Base-by-base conservation (phyloP, 2,329 filamentous ascomycete genomes). In the Cryphonectria radicalis region DNA sequence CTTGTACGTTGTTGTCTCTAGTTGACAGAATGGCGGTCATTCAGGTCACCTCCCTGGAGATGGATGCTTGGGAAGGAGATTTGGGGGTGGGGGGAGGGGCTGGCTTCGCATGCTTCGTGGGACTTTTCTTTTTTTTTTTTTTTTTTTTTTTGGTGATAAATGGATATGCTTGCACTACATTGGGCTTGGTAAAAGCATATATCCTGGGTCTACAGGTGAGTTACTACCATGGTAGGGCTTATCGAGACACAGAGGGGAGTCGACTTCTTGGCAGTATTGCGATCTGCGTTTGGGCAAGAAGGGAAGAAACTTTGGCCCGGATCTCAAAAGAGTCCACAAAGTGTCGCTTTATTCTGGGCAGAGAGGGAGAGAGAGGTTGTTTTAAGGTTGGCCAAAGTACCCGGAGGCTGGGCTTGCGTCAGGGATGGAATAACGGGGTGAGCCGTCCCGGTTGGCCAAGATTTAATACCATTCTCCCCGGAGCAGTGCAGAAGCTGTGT, bases 391-490 rank as follows among this genome's bases (percentile, higher is more conserved):
- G 55, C 28, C 55, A 59, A 28, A 32, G 59, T 28, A 28, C 28
- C 13, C 37, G 59, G 28, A 28, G 59, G 59, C 59, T 62, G 59
- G 59, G 59, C 59, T 62, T 62, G 59, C 32, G 59, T 62, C 59
- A 62, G 10, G 32, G 46, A 50, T 50, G 1, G 4, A 22, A 11
- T 22, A 4, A 22, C 11, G 3, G 17, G 35, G 8, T 4, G 1
- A 19, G 35, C 6, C 4, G 32, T 35, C 40, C 32, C n/a, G 17
- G 3, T 11, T 35, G 32, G 19, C 19, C 4, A 17, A 32, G 8
- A 19, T 62, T 62, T 35, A 8, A 32, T 19, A 22, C 19, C 28
- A 28, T 28, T 28, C 28, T 28, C 28, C 28, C 28, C 28, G 28
- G 28, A 28, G 1, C 2, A n/a, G n/a, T n/a, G n/a, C n/a, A 28